Conservation (phyloP, 768 basidiomycete genomes). For the Boletus huronensis region DNA sequence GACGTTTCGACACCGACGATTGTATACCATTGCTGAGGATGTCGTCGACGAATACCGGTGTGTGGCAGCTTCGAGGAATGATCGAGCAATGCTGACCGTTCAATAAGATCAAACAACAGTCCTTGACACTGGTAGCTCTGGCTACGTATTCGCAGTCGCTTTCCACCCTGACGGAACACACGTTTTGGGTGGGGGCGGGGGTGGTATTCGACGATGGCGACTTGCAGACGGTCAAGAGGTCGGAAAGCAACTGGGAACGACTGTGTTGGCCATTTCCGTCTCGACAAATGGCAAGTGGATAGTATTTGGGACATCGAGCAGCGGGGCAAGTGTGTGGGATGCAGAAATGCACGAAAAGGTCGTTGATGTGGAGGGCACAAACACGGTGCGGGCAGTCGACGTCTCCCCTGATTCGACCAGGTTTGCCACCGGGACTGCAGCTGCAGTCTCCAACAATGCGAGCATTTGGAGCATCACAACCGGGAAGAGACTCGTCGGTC, state of each 20-base stretch:
- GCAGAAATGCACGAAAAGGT: neutral
- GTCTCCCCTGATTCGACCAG: neutral
- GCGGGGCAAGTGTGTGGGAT: neutral
- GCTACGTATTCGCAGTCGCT: fast-evolving
- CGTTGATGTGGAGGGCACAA: neutral
- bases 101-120: neutral
- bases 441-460: too few species aligned
- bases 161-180: neutral
- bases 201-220: neutral
- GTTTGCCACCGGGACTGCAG: neutral
- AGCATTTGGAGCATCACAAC: neutral
- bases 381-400: neutral
- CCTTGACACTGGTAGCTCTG: neutral
- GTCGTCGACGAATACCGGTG: neutral
- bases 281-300: neutral
- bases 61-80: neutral
- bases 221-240: neutral
- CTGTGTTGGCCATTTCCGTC: neutral
- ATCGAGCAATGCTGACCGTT: neutral
- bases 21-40: neutral
- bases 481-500: neutral
- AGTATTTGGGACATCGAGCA: neutral
- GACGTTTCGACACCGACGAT: neutral
- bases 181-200: neutral
- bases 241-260: neutral